Percentiles rank a stretch among this genome's conserved stretches.
phyloP scores from a whole-genome alignment of 116 monocot genomes.

The Trichopus zeylanicus region DNA sequence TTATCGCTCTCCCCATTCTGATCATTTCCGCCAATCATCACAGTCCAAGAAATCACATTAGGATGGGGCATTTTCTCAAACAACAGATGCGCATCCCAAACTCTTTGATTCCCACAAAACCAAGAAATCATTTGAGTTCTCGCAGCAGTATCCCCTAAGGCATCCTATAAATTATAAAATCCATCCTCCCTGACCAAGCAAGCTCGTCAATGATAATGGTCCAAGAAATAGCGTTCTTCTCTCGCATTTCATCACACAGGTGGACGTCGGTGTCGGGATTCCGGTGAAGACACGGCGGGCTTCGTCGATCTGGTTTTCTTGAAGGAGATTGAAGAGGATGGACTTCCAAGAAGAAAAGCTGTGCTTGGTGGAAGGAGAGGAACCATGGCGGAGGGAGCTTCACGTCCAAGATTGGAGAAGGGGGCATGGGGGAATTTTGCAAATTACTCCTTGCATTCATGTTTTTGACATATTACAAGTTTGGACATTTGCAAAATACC shows the following conservation, averaged over 20 bases:
- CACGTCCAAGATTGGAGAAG: no score
- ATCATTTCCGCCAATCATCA: conserved; percentile 63
- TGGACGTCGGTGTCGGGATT: conserved; percentile 23
- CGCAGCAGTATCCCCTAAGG: conserved; percentile 47
- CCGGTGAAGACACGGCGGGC: conserved; percentile 22
- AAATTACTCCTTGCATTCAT: no score
- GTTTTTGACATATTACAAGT: no score
- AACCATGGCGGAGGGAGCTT: no score
- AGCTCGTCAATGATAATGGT: conserved; percentile 31
- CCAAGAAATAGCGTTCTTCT: conserved; percentile 41
- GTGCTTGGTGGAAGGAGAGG: not conserved
- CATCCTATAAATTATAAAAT: conserved; percentile 41
- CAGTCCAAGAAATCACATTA: conserved; percentile 72
- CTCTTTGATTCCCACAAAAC: conserved; percentile 32
- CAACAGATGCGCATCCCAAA: conserved; percentile 22
- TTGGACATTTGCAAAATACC: no score
- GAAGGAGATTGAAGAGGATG: conserved; percentile 17
- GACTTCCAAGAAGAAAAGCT: conserved; percentile 10
- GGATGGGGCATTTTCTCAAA: conserved; percentile 47
- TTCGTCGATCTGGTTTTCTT: conserved; percentile 25
- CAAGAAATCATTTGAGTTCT: conserved; percentile 81
- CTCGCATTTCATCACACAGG: conserved; percentile 31
- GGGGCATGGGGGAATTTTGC: no score
- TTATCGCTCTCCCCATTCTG: conserved; percentile 40
- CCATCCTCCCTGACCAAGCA: conserved; percentile 21